Conservation (phyloP, 768 basidiomycete species). For the Boletus fagicola region DNA sequence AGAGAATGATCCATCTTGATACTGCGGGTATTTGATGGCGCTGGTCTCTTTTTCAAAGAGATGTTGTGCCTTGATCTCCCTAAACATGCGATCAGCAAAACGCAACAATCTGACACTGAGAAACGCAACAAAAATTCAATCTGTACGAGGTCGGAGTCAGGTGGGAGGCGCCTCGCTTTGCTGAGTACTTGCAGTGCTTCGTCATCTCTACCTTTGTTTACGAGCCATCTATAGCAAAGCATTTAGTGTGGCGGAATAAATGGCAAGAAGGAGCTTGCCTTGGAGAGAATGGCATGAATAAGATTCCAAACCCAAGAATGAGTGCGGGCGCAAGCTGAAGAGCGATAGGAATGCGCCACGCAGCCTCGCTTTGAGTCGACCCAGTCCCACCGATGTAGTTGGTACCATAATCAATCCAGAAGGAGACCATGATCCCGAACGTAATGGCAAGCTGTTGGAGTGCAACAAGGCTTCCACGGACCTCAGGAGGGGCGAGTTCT, state of each 20-base stretch:
- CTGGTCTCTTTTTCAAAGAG: slow-evolving; percentile 69
- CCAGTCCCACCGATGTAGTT: slow-evolving; percentile 72
- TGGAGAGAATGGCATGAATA: slow-evolving; percentile 81
- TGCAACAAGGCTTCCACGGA: slow-evolving; percentile 76
- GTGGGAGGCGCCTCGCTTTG: slow-evolving; percentile 51
- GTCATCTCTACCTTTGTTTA: slow-evolving; percentile 73
- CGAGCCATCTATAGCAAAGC: slow-evolving; percentile 54
- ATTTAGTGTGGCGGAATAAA: neutral
- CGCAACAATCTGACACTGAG: neutral
- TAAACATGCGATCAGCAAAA: slow-evolving; percentile 19
- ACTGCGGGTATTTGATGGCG: slow-evolving; percentile 55
- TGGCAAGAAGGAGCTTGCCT: slow-evolving; percentile 38
- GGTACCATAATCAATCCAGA: slow-evolving; percentile 51
- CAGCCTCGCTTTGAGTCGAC: slow-evolving; percentile 55
- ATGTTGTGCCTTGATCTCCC: slow-evolving; percentile 72
- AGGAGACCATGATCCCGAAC: slow-evolving; percentile 69
- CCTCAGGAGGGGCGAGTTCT: slow-evolving; percentile 74
- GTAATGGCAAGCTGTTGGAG: slow-evolving; percentile 82
- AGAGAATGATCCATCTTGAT: slow-evolving; percentile 55
- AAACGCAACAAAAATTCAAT: slow-evolving; percentile 68
- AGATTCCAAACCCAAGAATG: slow-evolving; percentile 64
- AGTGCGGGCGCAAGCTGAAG: slow-evolving; percentile 75
- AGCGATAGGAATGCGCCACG: slow-evolving; percentile 74
- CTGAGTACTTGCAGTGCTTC: slow-evolving; percentile 68
- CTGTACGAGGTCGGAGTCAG: slow-evolving; percentile 62